Evolutionary conservation across 208 protist species (phyloP).

Genomic region (Wallacemonas collosoma): DNA sequence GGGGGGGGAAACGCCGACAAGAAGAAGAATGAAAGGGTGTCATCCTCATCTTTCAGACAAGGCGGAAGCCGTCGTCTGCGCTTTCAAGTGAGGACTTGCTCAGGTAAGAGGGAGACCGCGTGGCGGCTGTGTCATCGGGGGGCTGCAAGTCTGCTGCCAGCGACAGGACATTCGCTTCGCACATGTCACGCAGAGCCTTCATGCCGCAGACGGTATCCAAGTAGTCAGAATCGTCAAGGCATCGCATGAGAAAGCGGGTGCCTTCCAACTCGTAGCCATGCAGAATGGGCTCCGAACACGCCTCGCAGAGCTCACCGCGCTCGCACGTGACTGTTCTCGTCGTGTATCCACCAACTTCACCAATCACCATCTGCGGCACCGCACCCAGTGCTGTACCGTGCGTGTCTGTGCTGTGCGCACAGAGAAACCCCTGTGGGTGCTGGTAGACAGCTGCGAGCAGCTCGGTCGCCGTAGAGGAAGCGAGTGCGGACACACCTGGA

Average conservation of each 20-base stretch:
- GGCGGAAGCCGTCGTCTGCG: no score
- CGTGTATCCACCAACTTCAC: slow-evolving; percentile 83
- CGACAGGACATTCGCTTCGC: slow-evolving; percentile 24
- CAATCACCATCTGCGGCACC: slow-evolving; percentile 90
- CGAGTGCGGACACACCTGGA: slow-evolving; percentile 93
- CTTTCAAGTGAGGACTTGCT: no score
- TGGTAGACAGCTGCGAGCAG: slow-evolving; percentile 93
- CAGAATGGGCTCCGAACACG: slow-evolving; percentile 89
- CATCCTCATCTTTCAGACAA: no score
- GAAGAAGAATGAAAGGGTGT: no score
- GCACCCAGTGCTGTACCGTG: slow-evolving; percentile 55
- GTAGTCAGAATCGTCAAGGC: slow-evolving; percentile 84
- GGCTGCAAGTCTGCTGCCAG: background rate
- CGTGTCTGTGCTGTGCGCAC: slow-evolving; percentile 30
- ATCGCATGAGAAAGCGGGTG: slow-evolving; percentile 89
- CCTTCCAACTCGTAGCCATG: slow-evolving; percentile 68
- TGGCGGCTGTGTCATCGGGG: no score
- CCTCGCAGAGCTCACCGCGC: slow-evolving; percentile 92
- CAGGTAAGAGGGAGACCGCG: no score
- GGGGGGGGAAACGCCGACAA: no score
- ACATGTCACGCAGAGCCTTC: slow-evolving; percentile 67
- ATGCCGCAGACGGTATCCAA: slow-evolving; percentile 81
- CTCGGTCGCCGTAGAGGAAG: slow-evolving; percentile 94
- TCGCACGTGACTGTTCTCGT: slow-evolving; percentile 64
- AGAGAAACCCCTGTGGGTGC: slow-evolving; percentile 78